Conservation (phyloP, 2,329 filamentous ascomycete genomes). For the Cadophora malorum region DNA sequence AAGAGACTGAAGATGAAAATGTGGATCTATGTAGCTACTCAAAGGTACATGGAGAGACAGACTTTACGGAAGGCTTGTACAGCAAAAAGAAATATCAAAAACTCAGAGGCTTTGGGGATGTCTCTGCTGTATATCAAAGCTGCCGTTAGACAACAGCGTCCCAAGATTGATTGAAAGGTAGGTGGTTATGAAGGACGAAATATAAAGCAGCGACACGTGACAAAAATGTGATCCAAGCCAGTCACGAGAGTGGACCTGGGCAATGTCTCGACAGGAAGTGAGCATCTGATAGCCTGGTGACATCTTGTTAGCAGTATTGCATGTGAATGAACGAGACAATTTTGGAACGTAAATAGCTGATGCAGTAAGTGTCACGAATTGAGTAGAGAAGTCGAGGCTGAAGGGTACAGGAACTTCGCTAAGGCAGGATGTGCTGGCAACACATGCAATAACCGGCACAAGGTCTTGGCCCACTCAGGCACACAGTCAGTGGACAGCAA, state of each 20-base stretch:
- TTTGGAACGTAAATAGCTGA: constrained; percentile 1
- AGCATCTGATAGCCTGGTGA: background rate
- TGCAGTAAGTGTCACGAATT: constrained; percentile 7
- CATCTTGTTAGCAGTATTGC: background rate
- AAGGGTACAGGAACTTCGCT: background rate
- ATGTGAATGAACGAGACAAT: background rate
- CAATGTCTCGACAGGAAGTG: background rate
- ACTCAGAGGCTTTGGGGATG: too few species aligned
- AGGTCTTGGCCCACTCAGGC: constrained; percentile 10
- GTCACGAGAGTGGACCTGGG: background rate
- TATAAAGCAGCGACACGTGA: background rate
- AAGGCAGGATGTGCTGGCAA: constrained; percentile 19
- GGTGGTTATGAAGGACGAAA: background rate
- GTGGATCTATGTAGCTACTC: too few species aligned
- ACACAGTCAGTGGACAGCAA: background rate
- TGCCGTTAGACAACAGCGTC: too few species aligned
- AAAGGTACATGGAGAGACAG: too few species aligned
- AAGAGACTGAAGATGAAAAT: background rate
- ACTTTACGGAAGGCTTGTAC: too few species aligned
- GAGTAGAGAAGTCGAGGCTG: background rate
- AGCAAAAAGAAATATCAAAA: too few species aligned
- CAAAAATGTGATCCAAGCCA: background rate
- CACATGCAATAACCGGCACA: constrained; percentile 3
- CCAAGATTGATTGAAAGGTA: too few species aligned
- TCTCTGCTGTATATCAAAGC: too few species aligned